Evolutionary conservation across 169 alveolate genomes (phyloP).

Genomic region (Sarcocystis neurona): DNA sequence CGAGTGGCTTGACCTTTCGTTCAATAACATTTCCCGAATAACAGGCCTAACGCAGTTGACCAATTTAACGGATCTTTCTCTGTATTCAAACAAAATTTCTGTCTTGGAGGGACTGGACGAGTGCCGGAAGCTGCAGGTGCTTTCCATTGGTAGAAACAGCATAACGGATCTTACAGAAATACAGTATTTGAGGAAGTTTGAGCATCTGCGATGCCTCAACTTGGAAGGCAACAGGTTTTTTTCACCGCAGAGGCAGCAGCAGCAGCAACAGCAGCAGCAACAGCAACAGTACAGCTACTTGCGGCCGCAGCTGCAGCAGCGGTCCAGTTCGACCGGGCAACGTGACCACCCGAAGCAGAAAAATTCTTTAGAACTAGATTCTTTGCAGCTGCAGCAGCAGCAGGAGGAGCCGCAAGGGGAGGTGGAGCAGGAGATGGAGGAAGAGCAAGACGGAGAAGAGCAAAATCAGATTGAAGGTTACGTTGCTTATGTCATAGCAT

Average conservation of each 20-base stretch:
- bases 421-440: too few species aligned
- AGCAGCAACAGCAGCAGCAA: too few species aligned
- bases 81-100: slow-evolving; percentile 73
- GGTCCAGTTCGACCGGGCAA: too few species aligned
- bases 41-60: slow-evolving; percentile 77
- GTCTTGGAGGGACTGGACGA: slow-evolving; percentile 72
- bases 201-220: slow-evolving; percentile 29
- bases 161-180: slow-evolving; percentile 47
- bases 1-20: slow-evolving; percentile 79
- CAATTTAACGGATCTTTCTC: slow-evolving; percentile 76
- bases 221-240: slow-evolving; percentile 48
- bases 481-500: slow-evolving; percentile 27
- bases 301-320: too few species aligned
- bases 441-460: too few species aligned
- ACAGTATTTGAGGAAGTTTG: not conserved
- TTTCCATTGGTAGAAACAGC: slow-evolving; percentile 76
- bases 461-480: too few species aligned
- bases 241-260: too few species aligned
- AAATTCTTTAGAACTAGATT: too few species aligned
- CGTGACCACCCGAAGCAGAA: slow-evolving; percentile 7
- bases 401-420: too few species aligned
- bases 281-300: too few species aligned
- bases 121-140: slow-evolving; percentile 74
- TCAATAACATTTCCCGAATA: slow-evolving; percentile 75
- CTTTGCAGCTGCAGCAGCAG: too few species aligned